Evolutionary conservation across 2,329 filamentous ascomycete genomes (phyloP).

Genomic region (Huntiella bhutanensis): DNA sequence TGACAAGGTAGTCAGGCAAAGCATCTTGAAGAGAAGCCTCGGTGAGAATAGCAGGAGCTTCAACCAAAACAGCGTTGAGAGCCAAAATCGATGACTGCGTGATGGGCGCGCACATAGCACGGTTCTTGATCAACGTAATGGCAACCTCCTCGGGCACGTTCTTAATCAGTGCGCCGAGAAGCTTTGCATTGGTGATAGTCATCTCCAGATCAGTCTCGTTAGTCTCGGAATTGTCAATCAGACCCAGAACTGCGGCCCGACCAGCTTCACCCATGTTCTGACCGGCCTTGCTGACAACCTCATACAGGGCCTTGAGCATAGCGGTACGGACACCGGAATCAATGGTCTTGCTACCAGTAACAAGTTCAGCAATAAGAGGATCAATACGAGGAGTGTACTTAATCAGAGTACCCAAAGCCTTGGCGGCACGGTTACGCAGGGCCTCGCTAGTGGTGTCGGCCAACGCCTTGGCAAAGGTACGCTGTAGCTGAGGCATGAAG

Average conservation of each 20-base stretch:
- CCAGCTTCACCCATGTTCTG: constrained; percentile 87
- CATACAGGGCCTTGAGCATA: constrained; percentile 92
- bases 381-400: constrained; percentile 90
- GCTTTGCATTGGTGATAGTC: constrained; percentile 74
- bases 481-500: constrained; percentile 87
- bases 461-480: constrained; percentile 89
- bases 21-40: constrained; percentile 51
- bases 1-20: constrained; percentile 54
- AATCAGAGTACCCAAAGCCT: constrained; percentile 85
- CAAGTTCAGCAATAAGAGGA: constrained; percentile 76
- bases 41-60: constrained; percentile 53
- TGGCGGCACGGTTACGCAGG: constrained; percentile 71
- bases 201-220: constrained; percentile 59
- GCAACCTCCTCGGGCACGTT: constrained; percentile 61
- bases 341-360: constrained; percentile 78
- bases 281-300: constrained; percentile 89
- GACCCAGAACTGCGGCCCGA: constrained; percentile 60
- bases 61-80: constrained; percentile 72
- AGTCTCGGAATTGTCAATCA: constrained; percentile 64
- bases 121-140: constrained; percentile 38
- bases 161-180: constrained; percentile 78
- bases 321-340: constrained; percentile 79
- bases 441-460: constrained; percentile 85
- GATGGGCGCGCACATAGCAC: constrained; percentile 60
- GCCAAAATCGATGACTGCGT: constrained; percentile 65